Percentiles rank a stretch among this genome's conserved stretches.
Conservation (phyloP, 805 yeast genomes). For the Teunomyces panamensis region DNA sequence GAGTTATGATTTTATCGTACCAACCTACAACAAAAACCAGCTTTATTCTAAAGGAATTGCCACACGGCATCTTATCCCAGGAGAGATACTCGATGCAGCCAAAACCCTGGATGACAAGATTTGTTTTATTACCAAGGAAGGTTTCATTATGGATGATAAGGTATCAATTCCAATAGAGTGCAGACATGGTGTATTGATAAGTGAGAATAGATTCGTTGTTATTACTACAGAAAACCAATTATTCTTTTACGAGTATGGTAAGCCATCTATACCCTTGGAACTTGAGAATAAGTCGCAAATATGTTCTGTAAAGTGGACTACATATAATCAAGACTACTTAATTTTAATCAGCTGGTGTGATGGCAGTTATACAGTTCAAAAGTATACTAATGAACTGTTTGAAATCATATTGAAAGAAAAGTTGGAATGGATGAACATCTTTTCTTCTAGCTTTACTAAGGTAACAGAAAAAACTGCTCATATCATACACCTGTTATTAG, state of each 20-base stretch:
- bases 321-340: neutral
- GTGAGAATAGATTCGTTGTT: neutral
- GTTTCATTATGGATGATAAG: neutral
- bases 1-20: neutral
- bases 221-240: neutral
- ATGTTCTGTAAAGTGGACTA: neutral
- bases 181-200: neutral
- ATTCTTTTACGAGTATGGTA: neutral
- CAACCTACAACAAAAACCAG: neutral
- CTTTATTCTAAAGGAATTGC: neutral
- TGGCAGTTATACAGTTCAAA: neutral
- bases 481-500: constrained; percentile 7
- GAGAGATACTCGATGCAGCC: neutral
- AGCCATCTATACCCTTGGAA: neutral
- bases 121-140: neutral
- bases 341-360: neutral
- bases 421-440: neutral
- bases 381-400: neutral
- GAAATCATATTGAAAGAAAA: neutral
- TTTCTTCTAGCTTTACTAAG: neutral
- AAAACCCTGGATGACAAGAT: neutral
- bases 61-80: neutral
- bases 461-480: neutral
- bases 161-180: neutral
- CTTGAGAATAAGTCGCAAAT: neutral